A percentile compares a stretch with the other conserved stretches of the same genome.
These are phyloP conservation scores for Epichloe elymi DNA, from an alignment of 2,329 filamentous ascomycete species.

Conservation along the genomic window DNA sequence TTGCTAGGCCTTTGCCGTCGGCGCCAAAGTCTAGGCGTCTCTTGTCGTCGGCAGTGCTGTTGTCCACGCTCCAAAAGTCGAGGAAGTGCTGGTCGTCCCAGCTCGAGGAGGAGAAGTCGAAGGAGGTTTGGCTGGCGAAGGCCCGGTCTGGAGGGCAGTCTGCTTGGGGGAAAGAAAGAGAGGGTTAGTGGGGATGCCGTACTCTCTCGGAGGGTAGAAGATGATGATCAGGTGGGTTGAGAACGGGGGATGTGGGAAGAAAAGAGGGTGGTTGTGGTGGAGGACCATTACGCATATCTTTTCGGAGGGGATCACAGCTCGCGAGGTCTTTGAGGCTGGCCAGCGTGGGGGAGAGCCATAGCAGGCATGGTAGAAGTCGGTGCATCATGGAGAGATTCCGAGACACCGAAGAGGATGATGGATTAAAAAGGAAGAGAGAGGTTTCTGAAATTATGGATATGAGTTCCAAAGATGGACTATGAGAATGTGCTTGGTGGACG, in stretches of 20 bases:
- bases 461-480: neutral
- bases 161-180: neutral
- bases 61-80: constrained; percentile 19
- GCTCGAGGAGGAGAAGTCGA: constrained; percentile 52
- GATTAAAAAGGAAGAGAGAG: neutral
- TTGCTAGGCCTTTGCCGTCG: constrained; percentile 16
- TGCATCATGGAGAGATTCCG: neutral
- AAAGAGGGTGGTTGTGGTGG: neutral
- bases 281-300: constrained; percentile 12
- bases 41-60: constrained; percentile 18
- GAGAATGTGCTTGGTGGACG: too few species aligned
- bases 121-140: constrained; percentile 35
- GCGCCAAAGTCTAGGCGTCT: constrained; percentile 14
- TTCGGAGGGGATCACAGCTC: constrained; percentile 14
- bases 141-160: constrained; percentile 54
- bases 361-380: neutral
- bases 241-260: too few species aligned
- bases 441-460: neutral
- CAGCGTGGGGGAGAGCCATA: constrained; percentile 3
- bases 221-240: neutral
- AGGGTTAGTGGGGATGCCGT: neutral
- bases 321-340: constrained; percentile 12
- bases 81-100: constrained; percentile 24
- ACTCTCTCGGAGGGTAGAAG: neutral
- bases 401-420: neutral